A percentile compares a stretch with the other conserved stretches of the same genome.
Conservation (phyloP, 805 yeast species). For the Scheffersomyces amazonensis region DNA sequence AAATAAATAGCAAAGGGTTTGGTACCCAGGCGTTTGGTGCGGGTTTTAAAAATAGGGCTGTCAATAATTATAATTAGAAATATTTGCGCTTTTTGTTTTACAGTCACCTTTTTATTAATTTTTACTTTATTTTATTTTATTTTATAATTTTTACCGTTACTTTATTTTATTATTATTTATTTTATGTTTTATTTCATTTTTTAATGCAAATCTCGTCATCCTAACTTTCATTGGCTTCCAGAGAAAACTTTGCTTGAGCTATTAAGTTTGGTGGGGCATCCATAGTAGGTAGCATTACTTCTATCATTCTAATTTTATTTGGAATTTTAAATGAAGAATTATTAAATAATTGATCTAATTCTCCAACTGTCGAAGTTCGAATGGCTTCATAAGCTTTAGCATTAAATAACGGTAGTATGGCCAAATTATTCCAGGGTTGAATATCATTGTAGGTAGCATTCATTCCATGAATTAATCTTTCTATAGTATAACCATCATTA, state of each 20-base stretch:
- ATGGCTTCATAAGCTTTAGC: conserved; percentile 55
- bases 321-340: conserved; percentile 50
- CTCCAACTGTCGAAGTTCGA: conserved; percentile 56
- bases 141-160: no score
- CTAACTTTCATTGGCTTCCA: conserved; percentile 17
- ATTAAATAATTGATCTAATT: conserved; percentile 49
- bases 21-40: no score
- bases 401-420: conserved; percentile 58
- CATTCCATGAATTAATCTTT: conserved; percentile 71
- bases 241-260: conserved; percentile 33
- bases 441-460: conserved; percentile 63
- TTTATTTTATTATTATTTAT: no score
- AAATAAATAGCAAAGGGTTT: no score
- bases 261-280: conserved; percentile 67
- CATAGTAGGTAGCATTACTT: conserved; percentile 66
- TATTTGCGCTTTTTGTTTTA: no score
- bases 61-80: no score
- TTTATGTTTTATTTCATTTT: no score
- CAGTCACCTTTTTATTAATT: no score
- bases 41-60: no score
- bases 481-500: conserved; percentile 76
- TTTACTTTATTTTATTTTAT: no score
- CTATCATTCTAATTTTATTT: conserved; percentile 63
- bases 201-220: neutral
- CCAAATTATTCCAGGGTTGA: conserved; percentile 68